Evolutionary conservation across 352 stramenopile genomes (phyloP).

Genomic region (Pelagophyceae sp.): DNA sequence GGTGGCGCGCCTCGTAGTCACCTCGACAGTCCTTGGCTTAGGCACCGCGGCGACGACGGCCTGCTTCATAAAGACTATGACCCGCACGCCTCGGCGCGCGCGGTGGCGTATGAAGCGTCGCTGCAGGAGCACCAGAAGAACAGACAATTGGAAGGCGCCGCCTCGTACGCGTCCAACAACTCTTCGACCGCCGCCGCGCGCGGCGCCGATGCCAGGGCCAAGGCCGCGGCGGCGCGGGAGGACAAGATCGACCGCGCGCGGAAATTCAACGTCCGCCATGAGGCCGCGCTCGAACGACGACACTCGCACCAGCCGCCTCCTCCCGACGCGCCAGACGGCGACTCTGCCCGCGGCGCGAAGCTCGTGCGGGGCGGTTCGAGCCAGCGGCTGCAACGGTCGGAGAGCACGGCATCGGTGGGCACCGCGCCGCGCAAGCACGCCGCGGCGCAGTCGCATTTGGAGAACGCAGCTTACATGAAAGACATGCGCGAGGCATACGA

Average conservation of each 20-base stretch:
- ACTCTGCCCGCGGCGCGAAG: not conserved
- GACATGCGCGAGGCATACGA: not conserved
- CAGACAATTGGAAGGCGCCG: not conserved
- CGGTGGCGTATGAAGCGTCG: not conserved
- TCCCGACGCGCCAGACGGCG: too few relatives aligned
- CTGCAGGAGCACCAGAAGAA: slow-evolving; percentile 4
- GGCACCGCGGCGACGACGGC: not conserved
- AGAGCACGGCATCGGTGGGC: not conserved
- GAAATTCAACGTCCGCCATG: slow-evolving; percentile 17
- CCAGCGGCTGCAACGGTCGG: too few relatives aligned
- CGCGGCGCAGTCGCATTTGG: not conserved
- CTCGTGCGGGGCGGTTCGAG: not conserved
- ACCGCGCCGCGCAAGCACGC: not conserved
- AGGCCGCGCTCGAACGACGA: not conserved
- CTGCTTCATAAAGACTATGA: slow-evolving; percentile 4
- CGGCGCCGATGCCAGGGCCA: not conserved
- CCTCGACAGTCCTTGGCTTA: too few relatives aligned
- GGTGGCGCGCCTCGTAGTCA: too few relatives aligned
- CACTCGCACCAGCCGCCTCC: too few relatives aligned
- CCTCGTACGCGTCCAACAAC: not conserved
- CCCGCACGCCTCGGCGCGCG: slow-evolving; percentile 3
- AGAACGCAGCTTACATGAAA: slow-evolving; percentile 8
- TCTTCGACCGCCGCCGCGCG: not conserved
- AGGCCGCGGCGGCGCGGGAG: not conserved
- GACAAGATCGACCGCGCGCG: not conserved